These are phyloP conservation scores for Withania somnifera DNA, from an alignment of 305 asterid genomes.

Conservation along the genomic window DNA sequence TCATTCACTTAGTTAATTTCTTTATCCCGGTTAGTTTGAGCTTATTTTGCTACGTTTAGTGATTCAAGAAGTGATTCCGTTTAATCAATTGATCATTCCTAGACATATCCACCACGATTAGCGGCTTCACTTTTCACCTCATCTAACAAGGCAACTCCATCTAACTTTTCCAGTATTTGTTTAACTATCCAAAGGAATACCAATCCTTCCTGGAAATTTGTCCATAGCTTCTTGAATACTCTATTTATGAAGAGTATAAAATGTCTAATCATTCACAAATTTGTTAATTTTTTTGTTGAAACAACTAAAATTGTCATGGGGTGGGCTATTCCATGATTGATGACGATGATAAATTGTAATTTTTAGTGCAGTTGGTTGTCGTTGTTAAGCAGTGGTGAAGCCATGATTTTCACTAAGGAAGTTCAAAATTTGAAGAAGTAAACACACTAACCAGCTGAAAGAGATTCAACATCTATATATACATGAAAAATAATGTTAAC, in stretches of 20 bases:
- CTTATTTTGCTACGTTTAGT: neutral
- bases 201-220: neutral
- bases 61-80: neutral
- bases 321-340: neutral
- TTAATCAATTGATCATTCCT: no score
- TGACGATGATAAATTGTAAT: neutral
- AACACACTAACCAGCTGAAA: no score
- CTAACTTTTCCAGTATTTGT: neutral
- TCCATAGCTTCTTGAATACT: neutral
- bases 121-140: neutral
- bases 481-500: no score
- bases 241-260: neutral
- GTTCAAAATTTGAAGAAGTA: no score
- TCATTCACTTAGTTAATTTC: neutral
- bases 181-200: neutral
- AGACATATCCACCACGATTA: no score
- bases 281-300: no score
- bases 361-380: neutral
- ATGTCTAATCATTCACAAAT: neutral
- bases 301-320: neutral
- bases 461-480: no score
- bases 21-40: neutral
- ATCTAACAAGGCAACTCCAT: neutral
- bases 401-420: no score
- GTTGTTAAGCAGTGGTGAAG: no score